Percentiles rank a stretch among this genome's conserved stretches.
These are phyloP conservation scores for Volutella citrinella DNA, from an alignment of 2,329 filamentous ascomycete species.

Conservation along the genomic window DNA sequence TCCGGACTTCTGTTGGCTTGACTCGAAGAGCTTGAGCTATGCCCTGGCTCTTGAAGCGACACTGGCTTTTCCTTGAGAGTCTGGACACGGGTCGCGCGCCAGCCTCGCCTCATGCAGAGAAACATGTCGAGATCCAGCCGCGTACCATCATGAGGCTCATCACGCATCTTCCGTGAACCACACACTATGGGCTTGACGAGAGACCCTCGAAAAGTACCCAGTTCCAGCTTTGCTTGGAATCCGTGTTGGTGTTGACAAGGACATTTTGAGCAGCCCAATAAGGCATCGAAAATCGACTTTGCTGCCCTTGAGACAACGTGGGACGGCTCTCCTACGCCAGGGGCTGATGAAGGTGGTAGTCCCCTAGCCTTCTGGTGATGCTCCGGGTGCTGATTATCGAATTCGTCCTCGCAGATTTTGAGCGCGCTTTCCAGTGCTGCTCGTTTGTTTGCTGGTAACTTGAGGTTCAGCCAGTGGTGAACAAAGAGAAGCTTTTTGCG, in stretches of 20 bases:
- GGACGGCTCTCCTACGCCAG: background rate
- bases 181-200: background rate
- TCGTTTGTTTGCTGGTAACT: background rate
- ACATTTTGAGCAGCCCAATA: conserved; percentile 1
- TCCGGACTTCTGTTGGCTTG: too few relatives aligned
- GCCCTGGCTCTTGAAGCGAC: background rate
- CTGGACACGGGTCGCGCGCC: conserved; percentile 4
- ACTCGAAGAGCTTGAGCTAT: background rate
- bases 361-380: background rate
- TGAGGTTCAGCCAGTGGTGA: background rate
- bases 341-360: too few relatives aligned
- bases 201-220: conserved; percentile 5
- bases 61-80: background rate
- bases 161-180: background rate
- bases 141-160: accelerated
- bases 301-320: conserved; percentile 5
- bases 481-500: background rate
- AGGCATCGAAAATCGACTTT: conserved; percentile 6
- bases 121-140: conserved; percentile 7
- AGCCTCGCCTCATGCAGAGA: conserved; percentile 4
- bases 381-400: background rate
- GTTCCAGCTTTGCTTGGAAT: conserved; percentile 1
- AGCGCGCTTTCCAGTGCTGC: background rate
- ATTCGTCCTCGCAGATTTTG: background rate
- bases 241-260: conserved; percentile 3